Evolutionary conservation across 306 rosid genomes (phyloP).

Genomic region (Aeschynomene evenia): DNA sequence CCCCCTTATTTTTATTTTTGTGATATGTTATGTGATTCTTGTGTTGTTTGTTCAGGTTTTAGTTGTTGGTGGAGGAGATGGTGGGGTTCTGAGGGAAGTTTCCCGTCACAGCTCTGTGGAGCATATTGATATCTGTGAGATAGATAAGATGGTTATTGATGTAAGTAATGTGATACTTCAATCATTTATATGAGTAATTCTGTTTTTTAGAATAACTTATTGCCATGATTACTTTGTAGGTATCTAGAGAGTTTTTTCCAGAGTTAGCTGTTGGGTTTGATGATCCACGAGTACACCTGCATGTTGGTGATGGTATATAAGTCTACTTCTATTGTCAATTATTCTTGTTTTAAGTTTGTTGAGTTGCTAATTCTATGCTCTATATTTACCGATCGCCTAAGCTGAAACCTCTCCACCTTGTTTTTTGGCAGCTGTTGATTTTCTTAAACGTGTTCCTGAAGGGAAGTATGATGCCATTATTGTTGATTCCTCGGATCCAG

Average conservation of each 20-base stretch:
- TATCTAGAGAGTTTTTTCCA: slow-evolving; percentile 77
- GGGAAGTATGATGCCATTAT: slow-evolving; percentile 90
- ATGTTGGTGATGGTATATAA: slow-evolving; percentile 77
- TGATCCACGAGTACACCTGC: slow-evolving; percentile 92
- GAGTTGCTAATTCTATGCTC: neutral
- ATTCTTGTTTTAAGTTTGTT: slow-evolving; percentile 14
- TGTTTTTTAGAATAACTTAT: slow-evolving; percentile 18
- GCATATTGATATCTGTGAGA: slow-evolving; percentile 95
- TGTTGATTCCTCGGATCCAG: slow-evolving; percentile 98
- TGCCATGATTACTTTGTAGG: slow-evolving; percentile 47
- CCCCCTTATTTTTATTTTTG: neutral
- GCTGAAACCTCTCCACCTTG: slow-evolving; percentile 4
- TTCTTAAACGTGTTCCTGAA: slow-evolving; percentile 56
- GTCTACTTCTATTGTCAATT: neutral
- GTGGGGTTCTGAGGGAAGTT: slow-evolving; percentile 91
- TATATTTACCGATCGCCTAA: slow-evolving; percentile 4
- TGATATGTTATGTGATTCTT: neutral
- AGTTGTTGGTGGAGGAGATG: slow-evolving; percentile 99
- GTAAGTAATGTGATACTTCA: slow-evolving; percentile 48
- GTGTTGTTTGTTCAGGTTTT: slow-evolving; percentile 58
- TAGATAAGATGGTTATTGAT: slow-evolving; percentile 95
- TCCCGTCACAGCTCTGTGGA: slow-evolving; percentile 84
- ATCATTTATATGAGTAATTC: neutral
- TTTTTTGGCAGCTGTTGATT: slow-evolving; percentile 73
- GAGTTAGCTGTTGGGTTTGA: slow-evolving; percentile 88